Conservation (phyloP, 192 early-diverging fungal genomes). For the Pilaira anomala region DNA sequence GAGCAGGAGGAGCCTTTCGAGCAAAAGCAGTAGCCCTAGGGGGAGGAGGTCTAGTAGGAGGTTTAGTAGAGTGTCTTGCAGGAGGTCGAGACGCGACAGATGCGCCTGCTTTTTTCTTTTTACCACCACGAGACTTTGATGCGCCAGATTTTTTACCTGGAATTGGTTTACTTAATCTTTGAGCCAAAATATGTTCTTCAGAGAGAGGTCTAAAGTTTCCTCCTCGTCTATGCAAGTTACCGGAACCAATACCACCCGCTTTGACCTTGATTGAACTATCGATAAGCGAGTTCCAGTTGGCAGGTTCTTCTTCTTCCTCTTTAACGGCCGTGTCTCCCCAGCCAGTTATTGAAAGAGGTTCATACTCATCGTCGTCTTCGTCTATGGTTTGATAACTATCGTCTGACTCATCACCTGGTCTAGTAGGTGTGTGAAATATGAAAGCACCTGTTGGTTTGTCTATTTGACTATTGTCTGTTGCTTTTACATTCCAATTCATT, state of each 20-base stretch:
- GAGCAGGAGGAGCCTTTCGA: no score
- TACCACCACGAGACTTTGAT: background rate
- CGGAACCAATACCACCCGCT: conserved; percentile 24
- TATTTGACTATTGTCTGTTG: no score
- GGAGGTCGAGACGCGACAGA: no score
- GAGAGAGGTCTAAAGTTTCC: conserved; percentile 21
- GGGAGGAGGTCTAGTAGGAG: no score
- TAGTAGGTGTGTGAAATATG: no score
- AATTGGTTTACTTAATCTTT: background rate
- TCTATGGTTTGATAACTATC: no score
- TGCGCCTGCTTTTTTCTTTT: background rate
- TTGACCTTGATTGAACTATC: conserved; percentile 23
- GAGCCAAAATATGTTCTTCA: conserved; percentile 1
- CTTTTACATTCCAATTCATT: no score
- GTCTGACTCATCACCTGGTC: no score
- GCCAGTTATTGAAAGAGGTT: background rate
- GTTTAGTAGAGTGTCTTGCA: no score
- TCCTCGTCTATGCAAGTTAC: conserved; percentile 23
- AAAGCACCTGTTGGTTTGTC: no score
- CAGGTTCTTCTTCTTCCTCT: background rate
- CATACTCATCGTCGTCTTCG: conserved; percentile 11
- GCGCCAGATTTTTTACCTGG: no score
- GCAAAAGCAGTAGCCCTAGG: no score
- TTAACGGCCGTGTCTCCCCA: background rate
- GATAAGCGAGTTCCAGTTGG: background rate